Evolutionary conservation across 2,329 filamentous ascomycete species (phyloP).

Genomic region (Clarireedia monteithiana): DNA sequence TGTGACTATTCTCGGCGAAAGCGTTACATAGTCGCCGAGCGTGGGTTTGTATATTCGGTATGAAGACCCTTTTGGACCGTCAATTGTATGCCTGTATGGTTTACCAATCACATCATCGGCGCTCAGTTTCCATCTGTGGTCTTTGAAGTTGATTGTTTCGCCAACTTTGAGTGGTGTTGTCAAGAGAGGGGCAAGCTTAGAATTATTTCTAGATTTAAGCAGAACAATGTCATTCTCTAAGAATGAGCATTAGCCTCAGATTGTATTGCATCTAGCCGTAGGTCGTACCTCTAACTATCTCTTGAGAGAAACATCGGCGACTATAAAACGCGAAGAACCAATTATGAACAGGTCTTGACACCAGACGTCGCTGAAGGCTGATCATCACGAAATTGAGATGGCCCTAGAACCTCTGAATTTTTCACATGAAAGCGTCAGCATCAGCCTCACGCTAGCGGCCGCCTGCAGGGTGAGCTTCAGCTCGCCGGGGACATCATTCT

Average conservation of each 20-base stretch:
- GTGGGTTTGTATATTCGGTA: conserved; percentile 51
- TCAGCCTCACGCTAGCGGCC: conserved; percentile 6
- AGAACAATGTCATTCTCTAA: conserved; percentile 24
- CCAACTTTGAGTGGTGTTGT: conserved; percentile 34
- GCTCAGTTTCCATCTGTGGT: conserved; percentile 22
- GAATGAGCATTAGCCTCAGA: neutral
- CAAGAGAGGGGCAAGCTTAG: conserved; percentile 25
- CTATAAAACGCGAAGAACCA: neutral
- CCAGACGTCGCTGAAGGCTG: neutral
- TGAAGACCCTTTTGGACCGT: conserved; percentile 14
- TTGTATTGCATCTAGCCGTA: neutral
- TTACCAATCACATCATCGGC: conserved; percentile 33
- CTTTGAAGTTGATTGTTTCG: conserved; percentile 13
- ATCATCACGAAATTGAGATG: neutral
- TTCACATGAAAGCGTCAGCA: conserved; percentile 12
- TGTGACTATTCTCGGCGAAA: conserved; percentile 64
- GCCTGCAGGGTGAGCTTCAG: neutral
- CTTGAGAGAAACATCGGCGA: neutral
- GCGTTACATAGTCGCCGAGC: conserved; percentile 64
- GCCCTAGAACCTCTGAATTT: neutral
- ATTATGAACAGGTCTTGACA: neutral
- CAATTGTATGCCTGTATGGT: conserved; percentile 15
- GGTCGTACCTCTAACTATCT: neutral
- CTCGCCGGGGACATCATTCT: neutral
- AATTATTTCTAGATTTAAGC: conserved; percentile 16